phyloP scores from a whole-genome alignment of 352 stramenopile species.

The Peronospora farinosa region DNA sequence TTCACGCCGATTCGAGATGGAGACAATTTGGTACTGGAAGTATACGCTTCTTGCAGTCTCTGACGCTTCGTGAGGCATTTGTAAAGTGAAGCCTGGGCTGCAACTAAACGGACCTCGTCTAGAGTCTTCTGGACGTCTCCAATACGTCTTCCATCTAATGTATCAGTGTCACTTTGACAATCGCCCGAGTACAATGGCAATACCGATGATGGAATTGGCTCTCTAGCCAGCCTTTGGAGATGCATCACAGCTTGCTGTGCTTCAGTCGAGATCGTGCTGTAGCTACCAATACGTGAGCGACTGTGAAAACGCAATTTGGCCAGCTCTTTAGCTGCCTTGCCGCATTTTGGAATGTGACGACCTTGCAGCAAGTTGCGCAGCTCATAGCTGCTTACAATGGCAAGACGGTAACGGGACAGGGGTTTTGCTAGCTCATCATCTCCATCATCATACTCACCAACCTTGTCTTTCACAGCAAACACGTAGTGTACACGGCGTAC shows the following conservation, averaged over 20 bases:
- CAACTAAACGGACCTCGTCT: constrained; percentile 18
- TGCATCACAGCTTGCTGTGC: constrained; percentile 35
- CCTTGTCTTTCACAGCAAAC: constrained; percentile 37
- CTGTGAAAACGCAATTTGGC: constrained; percentile 54
- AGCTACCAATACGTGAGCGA: constrained; percentile 63
- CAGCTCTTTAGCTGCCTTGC: constrained; percentile 19
- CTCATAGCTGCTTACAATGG: constrained; percentile 61
- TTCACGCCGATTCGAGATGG: constrained; percentile 59
- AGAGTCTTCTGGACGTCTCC: constrained; percentile 15
- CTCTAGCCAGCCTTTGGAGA: constrained; percentile 25
- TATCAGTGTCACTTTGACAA: constrained; percentile 21
- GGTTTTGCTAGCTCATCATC: constrained; percentile 7
- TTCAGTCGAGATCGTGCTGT: constrained; percentile 63
- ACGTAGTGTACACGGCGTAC: constrained; percentile 65
- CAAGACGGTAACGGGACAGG: constrained; percentile 23
- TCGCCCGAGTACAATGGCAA: constrained; percentile 21
- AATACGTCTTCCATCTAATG: constrained; percentile 7
- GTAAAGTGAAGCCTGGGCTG: constrained; percentile 54
- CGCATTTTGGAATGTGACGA: constrained; percentile 15
- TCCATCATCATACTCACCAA: constrained; percentile 26
- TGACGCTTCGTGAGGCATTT: constrained; percentile 46
- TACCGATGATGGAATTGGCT: constrained; percentile 8
- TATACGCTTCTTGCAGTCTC: constrained; percentile 40
- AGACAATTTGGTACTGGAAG: constrained; percentile 36
- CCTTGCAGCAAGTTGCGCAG: constrained; percentile 41